These are phyloP conservation scores for Geosmithia putterillii DNA, from an alignment of 2,329 filamentous ascomycete species.

Conservation along the genomic window DNA sequence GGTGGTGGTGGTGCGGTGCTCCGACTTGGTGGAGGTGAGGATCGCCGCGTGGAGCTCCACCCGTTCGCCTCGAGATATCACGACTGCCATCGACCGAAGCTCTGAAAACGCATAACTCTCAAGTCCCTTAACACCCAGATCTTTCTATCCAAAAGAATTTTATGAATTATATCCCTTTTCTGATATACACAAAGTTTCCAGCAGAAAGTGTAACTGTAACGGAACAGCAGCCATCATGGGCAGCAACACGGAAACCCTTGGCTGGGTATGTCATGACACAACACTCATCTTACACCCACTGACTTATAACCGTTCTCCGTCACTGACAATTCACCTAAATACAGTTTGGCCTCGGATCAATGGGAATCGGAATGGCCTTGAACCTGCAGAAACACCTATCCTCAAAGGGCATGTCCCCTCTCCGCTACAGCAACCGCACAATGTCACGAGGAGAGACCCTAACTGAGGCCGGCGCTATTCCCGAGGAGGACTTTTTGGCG, in stretches of 20 bases:
- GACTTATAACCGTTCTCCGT: neutral
- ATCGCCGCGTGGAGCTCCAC: no score
- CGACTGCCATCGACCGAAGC: no score
- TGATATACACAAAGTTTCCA: no score
- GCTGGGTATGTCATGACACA: neutral
- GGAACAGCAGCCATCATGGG: neutral
- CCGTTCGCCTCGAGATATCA: no score
- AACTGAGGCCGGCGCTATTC: constrained; percentile 12
- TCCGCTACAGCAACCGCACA: constrained; percentile 33
- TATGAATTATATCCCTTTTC: no score
- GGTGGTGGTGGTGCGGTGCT: no score
- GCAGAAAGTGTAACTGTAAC: neutral
- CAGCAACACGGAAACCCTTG: neutral
- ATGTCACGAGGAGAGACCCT: constrained; percentile 27
- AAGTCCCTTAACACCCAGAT: no score
- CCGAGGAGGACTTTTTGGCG: constrained; percentile 18
- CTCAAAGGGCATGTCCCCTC: constrained; percentile 6
- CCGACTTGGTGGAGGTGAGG: no score
- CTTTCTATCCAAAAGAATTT: no score
- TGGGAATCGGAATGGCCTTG: constrained; percentile 35
- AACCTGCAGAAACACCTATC: constrained; percentile 32
- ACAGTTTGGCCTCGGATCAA: constrained; percentile 30
- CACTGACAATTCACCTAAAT: neutral
- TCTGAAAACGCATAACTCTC: no score
- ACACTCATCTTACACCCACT: neutral